Conservation (phyloP, 2,329 filamentous ascomycete genomes). For the Ceratocystis albifundus region DNA sequence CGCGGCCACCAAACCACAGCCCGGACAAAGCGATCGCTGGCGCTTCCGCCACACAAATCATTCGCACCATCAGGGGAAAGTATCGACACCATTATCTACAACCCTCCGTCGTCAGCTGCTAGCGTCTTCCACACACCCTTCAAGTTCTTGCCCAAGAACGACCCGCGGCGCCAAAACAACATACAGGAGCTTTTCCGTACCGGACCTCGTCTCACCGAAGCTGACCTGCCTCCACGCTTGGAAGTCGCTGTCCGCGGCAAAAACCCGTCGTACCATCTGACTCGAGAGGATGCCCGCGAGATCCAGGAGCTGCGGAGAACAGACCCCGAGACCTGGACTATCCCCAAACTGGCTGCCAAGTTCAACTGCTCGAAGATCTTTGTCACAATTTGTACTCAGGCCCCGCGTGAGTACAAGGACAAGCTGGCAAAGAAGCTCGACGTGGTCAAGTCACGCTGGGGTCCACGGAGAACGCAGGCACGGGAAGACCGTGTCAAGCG, state of each 20-base stretch:
- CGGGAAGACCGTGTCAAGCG: slow-evolving; percentile 45
- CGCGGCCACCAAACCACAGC: slow-evolving; percentile 41
- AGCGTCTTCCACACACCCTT: slow-evolving; percentile 55
- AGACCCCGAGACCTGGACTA: slow-evolving; percentile 46
- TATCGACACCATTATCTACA: slow-evolving; percentile 41
- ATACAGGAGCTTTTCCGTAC: slow-evolving; percentile 36
- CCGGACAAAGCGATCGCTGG: slow-evolving; percentile 47
- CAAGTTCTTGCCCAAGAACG: slow-evolving; percentile 49
- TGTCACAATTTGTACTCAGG: slow-evolving; percentile 46
- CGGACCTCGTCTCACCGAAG: slow-evolving; percentile 23
- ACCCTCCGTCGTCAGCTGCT: slow-evolving; percentile 43
- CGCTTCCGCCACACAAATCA: slow-evolving; percentile 49
- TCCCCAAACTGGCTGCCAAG: slow-evolving; percentile 41
- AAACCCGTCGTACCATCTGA: slow-evolving; percentile 40
- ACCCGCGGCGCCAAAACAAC: slow-evolving; percentile 43
- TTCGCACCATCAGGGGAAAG: slow-evolving; percentile 37
- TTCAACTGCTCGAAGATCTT: slow-evolving; percentile 47
- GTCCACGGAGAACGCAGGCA: slow-evolving; percentile 43
- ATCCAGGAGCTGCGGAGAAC: slow-evolving; percentile 44
- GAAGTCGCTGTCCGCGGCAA: slow-evolving; percentile 27
- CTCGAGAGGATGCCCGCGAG: slow-evolving; percentile 45
- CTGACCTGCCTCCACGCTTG: slow-evolving; percentile 23
- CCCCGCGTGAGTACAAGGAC: slow-evolving; percentile 38
- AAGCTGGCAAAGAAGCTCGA: slow-evolving; percentile 37
- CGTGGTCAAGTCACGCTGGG: slow-evolving; percentile 45